Evolutionary conservation across 2,329 filamentous ascomycete species (phyloP), one percentile per base, ranked within the genome.

Genomic region (Sporothrix brunneoviolacea): DNA sequence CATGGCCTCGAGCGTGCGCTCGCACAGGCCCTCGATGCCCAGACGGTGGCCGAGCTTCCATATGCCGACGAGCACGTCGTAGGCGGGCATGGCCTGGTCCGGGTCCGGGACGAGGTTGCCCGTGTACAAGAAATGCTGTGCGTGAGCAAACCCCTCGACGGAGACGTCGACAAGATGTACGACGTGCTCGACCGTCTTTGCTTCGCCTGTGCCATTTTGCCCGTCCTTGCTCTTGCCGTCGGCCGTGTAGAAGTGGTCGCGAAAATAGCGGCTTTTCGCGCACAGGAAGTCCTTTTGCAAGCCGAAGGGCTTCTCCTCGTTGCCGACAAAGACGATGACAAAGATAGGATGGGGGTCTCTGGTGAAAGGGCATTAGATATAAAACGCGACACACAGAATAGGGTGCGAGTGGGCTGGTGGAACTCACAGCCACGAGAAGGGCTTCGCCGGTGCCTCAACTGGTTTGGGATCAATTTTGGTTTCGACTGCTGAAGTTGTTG

Each of bases 231-330:
- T 62, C 15, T n/a, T 15, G 18, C 27, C 6, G 32, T 33, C 24
- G 15, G 15, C 12, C 22, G 7, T 30, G 32, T n/a, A 15, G 40
- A 82, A 79, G 51, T 73, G 65, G 2, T 67, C 60, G 6, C 65
- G 65, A 57, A 76, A 82, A 58, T 69, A 71, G 2, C 65, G 58
- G 8, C 76, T 80, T 55, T 73, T 73, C 27, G 71, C 66, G 54
- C 74, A 77, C 21, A 82, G 65, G 50, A 80, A 79, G 60, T 82
- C 74, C 53, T 77, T 79, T 54, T 81, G 79, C 12, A 82, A 71
- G 10, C 74, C 76, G 57, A 80, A 82, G 0, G 77, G 76, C 13
- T 62, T 62, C 58, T 78, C 72, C 0, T 77, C 68, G 3, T 68
- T 64, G 0, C 79, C 78, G 24, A 80, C 72, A 1, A 80, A 62